These are phyloP conservation scores for Biscogniauxia sp. DNA, from an alignment of 2,329 filamentous ascomycete species.

Conservation along the genomic window DNA sequence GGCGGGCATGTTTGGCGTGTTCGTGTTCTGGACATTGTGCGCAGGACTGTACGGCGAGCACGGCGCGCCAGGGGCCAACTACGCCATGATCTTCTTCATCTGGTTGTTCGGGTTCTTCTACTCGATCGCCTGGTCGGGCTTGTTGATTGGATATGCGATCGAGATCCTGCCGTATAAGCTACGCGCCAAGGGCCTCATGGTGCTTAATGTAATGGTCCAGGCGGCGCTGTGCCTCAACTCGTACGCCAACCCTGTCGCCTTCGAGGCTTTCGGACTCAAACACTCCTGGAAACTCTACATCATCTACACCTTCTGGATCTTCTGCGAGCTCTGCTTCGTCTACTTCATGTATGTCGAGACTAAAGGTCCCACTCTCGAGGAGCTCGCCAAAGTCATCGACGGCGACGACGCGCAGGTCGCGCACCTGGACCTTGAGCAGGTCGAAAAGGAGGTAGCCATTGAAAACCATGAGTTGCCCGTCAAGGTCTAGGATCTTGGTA, in stretches of 20 bases:
- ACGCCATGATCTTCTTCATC: constrained; percentile 47
- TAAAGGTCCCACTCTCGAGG: constrained; percentile 62
- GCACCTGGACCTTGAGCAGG: constrained; percentile 43
- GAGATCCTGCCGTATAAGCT: constrained; percentile 52
- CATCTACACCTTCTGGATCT: constrained; percentile 57
- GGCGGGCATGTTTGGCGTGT: constrained; percentile 45
- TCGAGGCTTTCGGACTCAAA: constrained; percentile 41
- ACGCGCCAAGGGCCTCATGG: constrained; percentile 51
- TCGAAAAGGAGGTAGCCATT: constrained; percentile 41
- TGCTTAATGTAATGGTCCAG: constrained; percentile 57
- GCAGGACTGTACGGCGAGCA: constrained; percentile 45
- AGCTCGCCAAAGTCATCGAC: constrained; percentile 66
- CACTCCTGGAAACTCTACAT: constrained; percentile 55
- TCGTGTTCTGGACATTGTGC: constrained; percentile 49
- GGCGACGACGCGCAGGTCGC: constrained; percentile 53
- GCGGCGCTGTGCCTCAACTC: constrained; percentile 53
- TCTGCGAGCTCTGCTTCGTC: constrained; percentile 52
- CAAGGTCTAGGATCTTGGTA: constrained; percentile 22
- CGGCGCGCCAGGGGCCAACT: constrained; percentile 33
- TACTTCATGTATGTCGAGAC: constrained; percentile 61
- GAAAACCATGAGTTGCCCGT: constrained; percentile 29
- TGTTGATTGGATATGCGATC: constrained; percentile 53
- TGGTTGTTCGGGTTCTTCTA: constrained; percentile 52
- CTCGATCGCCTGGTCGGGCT: constrained; percentile 55
- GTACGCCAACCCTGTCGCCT: constrained; percentile 54